phyloP scores from a whole-genome alignment of 2,329 filamentous ascomycete species.

The Diaporthe sp. region DNA sequence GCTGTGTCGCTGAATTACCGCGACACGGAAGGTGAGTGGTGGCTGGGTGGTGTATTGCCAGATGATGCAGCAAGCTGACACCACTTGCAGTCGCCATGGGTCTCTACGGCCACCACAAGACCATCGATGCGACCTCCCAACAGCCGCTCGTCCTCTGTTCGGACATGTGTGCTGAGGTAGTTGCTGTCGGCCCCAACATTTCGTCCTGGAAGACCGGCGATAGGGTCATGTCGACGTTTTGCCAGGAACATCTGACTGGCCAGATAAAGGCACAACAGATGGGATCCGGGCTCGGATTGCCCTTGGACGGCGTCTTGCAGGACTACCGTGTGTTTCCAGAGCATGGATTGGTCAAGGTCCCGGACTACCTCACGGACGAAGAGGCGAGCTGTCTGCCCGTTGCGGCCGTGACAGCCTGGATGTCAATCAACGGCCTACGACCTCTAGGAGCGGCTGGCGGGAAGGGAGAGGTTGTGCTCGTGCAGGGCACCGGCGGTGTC shows the following conservation, averaged over 20 bases:
- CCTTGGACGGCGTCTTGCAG: conserved; percentile 68
- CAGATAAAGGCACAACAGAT: conserved; percentile 69
- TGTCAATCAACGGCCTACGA: conserved; percentile 72
- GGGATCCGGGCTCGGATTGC: conserved; percentile 70
- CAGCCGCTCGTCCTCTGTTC: conserved; percentile 72
- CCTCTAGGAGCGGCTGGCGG: conserved; percentile 65
- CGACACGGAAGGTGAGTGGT: conserved; percentile 59
- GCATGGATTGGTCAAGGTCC: conserved; percentile 66
- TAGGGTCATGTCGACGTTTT: conserved; percentile 76
- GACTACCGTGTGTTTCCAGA: conserved; percentile 72
- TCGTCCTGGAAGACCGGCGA: conserved; percentile 66
- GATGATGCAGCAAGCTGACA: background rate
- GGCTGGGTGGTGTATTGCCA: no score
- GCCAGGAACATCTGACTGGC: conserved; percentile 68
- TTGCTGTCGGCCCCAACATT: conserved; percentile 59
- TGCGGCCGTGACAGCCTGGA: conserved; percentile 74
- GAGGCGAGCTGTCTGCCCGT: conserved; percentile 73
- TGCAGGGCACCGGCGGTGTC: conserved; percentile 69
- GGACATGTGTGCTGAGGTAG: conserved; percentile 76
- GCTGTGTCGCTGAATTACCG: conserved; percentile 64
- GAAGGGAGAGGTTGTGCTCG: conserved; percentile 58
- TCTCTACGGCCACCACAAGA: conserved; percentile 75
- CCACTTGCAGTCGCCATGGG: conserved; percentile 69
- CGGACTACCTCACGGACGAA: conserved; percentile 68
- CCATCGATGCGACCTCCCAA: conserved; percentile 53